A percentile compares a stretch with the other conserved stretches of the same genome.
Evolutionary conservation across 2,329 filamentous ascomycete genomes (phyloP).

Genomic region (Diaporthe sp.): DNA sequence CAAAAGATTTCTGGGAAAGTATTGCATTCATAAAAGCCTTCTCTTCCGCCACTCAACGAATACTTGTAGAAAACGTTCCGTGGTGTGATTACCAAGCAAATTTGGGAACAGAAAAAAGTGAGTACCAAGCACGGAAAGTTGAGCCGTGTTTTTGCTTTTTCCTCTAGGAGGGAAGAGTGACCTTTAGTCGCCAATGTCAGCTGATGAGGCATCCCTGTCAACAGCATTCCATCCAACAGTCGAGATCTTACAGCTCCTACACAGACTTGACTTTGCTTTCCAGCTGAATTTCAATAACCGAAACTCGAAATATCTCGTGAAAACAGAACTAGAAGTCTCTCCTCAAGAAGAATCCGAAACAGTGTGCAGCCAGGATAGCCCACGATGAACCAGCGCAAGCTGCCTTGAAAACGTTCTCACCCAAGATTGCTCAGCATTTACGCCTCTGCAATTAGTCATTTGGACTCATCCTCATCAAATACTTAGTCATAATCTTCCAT

Average conservation of each 20-base stretch:
- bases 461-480: not conserved
- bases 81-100: not conserved
- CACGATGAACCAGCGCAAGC: no score
- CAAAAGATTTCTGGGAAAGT: not conserved
- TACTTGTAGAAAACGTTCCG: rapidly evolving
- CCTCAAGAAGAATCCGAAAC: no score
- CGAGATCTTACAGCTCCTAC: no score
- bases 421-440: not conserved
- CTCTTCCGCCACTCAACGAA: not conserved
- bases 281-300: not conserved
- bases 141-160: not conserved
- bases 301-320: no score
- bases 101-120: no score
- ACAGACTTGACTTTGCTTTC: not conserved
- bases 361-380: no score
- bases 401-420: not conserved
- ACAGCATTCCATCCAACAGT: no score
- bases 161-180: not conserved
- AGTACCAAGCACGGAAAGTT: not conserved
- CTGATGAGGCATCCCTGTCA: no score
- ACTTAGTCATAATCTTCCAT: not conserved
- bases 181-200: not conserved
- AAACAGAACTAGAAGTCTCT: no score
- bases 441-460: not conserved
- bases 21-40: not conserved